A percentile compares a stretch with the other conserved stretches of the same genome.
phyloP scores from a whole-genome alignment of 176 grass and related monocot species.

The Hordeum marinum region DNA sequence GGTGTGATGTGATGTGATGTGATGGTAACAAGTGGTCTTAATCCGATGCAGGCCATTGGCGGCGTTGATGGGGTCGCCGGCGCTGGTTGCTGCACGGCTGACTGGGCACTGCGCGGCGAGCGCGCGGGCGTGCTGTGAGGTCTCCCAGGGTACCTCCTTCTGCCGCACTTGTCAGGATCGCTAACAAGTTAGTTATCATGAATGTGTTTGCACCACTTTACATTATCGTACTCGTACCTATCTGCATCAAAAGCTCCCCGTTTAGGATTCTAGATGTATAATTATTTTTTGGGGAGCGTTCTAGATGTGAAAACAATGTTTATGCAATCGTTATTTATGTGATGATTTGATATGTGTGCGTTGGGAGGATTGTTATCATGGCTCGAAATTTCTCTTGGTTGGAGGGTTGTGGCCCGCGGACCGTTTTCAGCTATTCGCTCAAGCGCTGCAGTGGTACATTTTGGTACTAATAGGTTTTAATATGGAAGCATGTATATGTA shows the following conservation, averaged over 20 bases:
- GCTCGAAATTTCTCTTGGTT: not conserved
- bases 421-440: not conserved
- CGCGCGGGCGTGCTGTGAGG: conserved; percentile 80
- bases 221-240: not conserved
- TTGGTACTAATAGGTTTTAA: not conserved
- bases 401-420: not conserved
- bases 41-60: conserved; percentile 47
- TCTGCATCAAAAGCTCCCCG: not conserved
- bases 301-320: not conserved
- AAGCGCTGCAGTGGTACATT: not conserved
- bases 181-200: conserved; percentile 71
- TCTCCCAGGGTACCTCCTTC: conserved; percentile 96
- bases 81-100: conserved; percentile 37
- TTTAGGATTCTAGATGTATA: not conserved
- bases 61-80: conserved; percentile 47
- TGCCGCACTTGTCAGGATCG: conserved; percentile 97
- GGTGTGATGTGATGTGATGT: no score
- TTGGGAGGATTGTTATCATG: not conserved
- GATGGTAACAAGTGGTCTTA: not conserved
- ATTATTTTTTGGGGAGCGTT: not conserved
- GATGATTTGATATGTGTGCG: not conserved
- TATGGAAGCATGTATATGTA: not conserved
- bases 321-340: not conserved
- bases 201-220: not conserved
- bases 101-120: conserved; percentile 57